Percentiles rank a stretch among this genome's conserved stretches.
phyloP scores from a whole-genome alignment of 192 early-diverging fungal species.

The Gaertneriomyces semiglobifer region DNA sequence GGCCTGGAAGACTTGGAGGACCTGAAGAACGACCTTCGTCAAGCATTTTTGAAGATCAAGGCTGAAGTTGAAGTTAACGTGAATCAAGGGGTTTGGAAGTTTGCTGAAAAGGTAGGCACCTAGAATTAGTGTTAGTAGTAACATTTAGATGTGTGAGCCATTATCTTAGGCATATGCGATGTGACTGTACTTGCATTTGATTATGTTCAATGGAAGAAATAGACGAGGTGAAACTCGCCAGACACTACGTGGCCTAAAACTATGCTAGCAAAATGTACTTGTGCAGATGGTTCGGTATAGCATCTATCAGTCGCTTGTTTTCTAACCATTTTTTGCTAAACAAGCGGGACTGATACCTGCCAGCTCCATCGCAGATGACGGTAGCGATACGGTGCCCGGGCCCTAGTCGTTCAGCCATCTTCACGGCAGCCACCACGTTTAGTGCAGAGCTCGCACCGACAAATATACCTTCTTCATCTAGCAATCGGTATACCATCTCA shows the following conservation, averaged over 20 bases:
- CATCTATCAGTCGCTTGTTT: constrained; percentile 70
- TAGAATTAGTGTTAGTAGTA: no score
- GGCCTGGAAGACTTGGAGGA: constrained; percentile 67
- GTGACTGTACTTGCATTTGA: no score
- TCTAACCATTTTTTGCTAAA: constrained; percentile 76
- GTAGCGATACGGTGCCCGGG: constrained; percentile 80
- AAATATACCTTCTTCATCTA: constrained; percentile 93
- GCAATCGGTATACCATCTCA: constrained; percentile 79
- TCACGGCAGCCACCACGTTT: constrained; percentile 87
- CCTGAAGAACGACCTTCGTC: constrained; percentile 57
- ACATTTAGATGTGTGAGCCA: no score
- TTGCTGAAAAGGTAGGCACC: background rate
- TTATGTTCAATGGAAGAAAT: no score
- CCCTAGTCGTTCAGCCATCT: constrained; percentile 80
- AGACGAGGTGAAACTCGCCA: no score
- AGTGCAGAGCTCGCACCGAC: constrained; percentile 87
- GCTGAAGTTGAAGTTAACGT: background rate
- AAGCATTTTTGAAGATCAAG: constrained; percentile 38
- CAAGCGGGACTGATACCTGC: constrained; percentile 33
- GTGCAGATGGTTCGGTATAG: constrained; percentile 79
- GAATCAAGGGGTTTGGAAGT: background rate
- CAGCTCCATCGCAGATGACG: constrained; percentile 83
- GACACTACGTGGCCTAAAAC: background rate
- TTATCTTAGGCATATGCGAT: no score
- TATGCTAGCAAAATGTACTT: constrained; percentile 65